Evolutionary conservation across 352 stramenopile genomes (phyloP), one percentile per base, ranked within the genome.

Genomic region (Elongisporangium prolatum): DNA sequence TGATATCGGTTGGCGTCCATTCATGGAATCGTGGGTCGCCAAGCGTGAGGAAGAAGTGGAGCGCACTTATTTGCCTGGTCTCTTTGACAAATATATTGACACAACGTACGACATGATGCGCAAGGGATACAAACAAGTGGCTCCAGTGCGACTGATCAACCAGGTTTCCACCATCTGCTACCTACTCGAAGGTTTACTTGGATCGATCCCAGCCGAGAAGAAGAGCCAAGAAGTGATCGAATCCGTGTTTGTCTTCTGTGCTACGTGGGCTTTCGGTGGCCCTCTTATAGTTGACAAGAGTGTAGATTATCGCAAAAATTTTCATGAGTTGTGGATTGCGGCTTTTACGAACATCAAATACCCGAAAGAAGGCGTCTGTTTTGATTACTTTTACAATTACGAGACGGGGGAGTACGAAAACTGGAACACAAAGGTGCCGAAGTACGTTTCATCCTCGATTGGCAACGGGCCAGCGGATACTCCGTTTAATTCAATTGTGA

Each of bases 31-130:
- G 7, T 99, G 96, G 96, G 85, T 98, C 16, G 88, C 92, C 1
- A 85, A 89, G 18, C 83, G 94, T 8, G 86, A 96, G 54, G 78
- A 95, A 56, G 95, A 97, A 60, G 77, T 79, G 5, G 96, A 99
- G 61, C 88, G 89, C 40, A 97, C 94, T 52, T 94, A 93, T 59
- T 66, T 99, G 0, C 94, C 90, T 6, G 90, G 77, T 0, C 72
- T 98, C 1, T 99, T 99, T 71, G 95, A 98, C 65, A 96, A 97
- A 56, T 99, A 99, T 60, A 85, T 99, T 47, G 95, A 98, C 48
- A 70, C 89, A 0, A 96, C 96, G 24, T 93, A 89, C 48, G 94
- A 98, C 52, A 82, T 98, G 54, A 97, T 96, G 72, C 86, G 95
- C 10, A 97, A 97, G 52, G 86, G 86, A 2, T 98, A 97, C 77